These are phyloP conservation scores for Termitomyces titanicus DNA, from an alignment of 768 basidiomycete species.

Conservation along the genomic window DNA sequence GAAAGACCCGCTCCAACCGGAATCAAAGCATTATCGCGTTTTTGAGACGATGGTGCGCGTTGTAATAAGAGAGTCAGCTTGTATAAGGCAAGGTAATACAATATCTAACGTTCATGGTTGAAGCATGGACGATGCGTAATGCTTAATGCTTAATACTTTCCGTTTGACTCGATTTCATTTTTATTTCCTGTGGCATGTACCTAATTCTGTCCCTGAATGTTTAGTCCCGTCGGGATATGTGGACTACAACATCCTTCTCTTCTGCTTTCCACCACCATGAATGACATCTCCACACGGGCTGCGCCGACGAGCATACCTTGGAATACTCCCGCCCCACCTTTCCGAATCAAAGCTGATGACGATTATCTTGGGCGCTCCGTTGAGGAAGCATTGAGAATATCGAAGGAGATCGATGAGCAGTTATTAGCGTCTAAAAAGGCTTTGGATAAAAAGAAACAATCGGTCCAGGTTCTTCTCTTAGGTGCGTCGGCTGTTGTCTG, in stretches of 20 bases:
- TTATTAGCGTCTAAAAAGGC: constrained; percentile 41
- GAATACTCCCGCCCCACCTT: constrained; percentile 6
- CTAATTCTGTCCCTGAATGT: too few relatives aligned
- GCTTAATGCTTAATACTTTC: too few relatives aligned
- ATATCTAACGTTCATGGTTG: too few relatives aligned
- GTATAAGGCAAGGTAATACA: too few relatives aligned
- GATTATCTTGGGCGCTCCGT: constrained; percentile 17
- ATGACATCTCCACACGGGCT: not conserved
- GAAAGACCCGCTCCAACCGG: too few relatives aligned
- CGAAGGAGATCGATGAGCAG: constrained; percentile 46
- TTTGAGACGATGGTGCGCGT: too few relatives aligned
- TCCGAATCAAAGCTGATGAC: not conserved
- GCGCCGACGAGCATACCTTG: not conserved
- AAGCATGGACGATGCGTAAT: too few relatives aligned
- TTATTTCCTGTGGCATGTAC: too few relatives aligned
- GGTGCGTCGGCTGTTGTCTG: constrained; percentile 22
- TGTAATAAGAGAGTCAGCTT: too few relatives aligned
- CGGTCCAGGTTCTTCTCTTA: constrained; percentile 52
- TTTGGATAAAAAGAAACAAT: constrained; percentile 46
- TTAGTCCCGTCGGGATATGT: not conserved
- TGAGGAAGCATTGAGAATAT: constrained; percentile 40
- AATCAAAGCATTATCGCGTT: too few relatives aligned
- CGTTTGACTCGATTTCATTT: too few relatives aligned
- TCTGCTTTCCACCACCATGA: not conserved
- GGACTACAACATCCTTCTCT: not conserved